Base-by-base conservation (phyloP, 2,329 filamentous ascomycete genomes). In the Cytospora piceicola region DNA sequence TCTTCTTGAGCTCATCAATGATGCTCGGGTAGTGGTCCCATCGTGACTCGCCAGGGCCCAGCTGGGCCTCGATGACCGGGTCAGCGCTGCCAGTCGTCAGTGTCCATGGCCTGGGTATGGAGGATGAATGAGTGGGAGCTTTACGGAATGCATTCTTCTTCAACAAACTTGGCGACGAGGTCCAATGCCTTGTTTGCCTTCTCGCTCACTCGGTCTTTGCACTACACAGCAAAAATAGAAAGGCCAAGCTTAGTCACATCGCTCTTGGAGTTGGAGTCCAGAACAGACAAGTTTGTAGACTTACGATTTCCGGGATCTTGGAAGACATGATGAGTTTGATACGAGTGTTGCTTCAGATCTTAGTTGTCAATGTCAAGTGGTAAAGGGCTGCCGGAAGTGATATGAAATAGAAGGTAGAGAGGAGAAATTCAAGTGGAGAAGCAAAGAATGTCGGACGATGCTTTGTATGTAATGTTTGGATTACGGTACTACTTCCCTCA, bases 161-260 rank as follows among this genome's bases (percentile, higher is more conserved):
- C 92, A 72, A 99, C 95, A 74, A 99, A 99, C 78, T 93, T 93
- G 82, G 94, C 92, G 71, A 99, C 92, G 70, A 93, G 76, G 75
- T 97, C 94, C 71, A 97, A 82, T 34, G 90, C 92, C 83, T 91
- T 88, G 80, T 90, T 92, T 61, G 94, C 94, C 73, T 87, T 84
- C 67, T 96, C 93, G 80, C 92, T 96, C 71, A 97, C 92, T 77
- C 84, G 82, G 72, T 83, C 74, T 63, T 77, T 74, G 64, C 80
- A 82, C 83, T 85, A 65, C 20, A 60, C 24, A 22, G 15, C 3
- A 12, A 3, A 12, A 53, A 42, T 34, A 34, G 15, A 55, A 63
- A 57, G 27, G 67, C 71, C 42, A 20, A 3, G 14, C 46, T 67
- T 56, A 67, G 67, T 34, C 17, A 65, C 4, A 4, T n/a, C 29